Conservation (phyloP, 768 basidiomycete genomes). For the Boletus edulis region DNA sequence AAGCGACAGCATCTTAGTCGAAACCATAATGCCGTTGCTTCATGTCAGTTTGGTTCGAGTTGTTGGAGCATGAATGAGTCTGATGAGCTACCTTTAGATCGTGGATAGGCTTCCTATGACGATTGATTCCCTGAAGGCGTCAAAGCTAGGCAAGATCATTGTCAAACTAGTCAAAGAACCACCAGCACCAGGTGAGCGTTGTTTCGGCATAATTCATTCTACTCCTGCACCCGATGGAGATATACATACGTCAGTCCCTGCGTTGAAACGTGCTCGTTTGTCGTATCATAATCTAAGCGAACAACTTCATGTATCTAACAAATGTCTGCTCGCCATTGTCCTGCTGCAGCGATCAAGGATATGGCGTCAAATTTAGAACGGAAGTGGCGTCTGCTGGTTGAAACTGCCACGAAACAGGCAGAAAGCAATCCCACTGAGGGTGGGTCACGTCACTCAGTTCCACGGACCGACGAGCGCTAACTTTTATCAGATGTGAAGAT, state of each 20-base stretch:
- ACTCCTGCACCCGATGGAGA: slow-evolving; percentile 25
- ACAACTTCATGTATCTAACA: slow-evolving; percentile 66
- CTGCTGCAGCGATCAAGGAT: slow-evolving; percentile 80
- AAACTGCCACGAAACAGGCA: slow-evolving; percentile 45
- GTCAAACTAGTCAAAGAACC: slow-evolving; percentile 75
- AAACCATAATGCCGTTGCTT: slow-evolving; percentile 83
- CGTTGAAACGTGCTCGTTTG: slow-evolving; percentile 29
- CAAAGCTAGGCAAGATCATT: slow-evolving; percentile 79
- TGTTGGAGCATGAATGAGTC: slow-evolving; percentile 8
- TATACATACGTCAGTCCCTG: slow-evolving; percentile 28
- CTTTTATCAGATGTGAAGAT: slow-evolving; percentile 46
- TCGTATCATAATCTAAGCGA: slow-evolving; percentile 34
- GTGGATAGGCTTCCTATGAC: slow-evolving; percentile 81
- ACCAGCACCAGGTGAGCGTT: slow-evolving; percentile 73
- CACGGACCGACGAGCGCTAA: slow-evolving; percentile 24
- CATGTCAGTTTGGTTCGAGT: slow-evolving; percentile 58
- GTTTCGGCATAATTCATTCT: slow-evolving; percentile 13
- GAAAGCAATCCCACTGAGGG: slow-evolving; percentile 56
- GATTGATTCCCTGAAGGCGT: slow-evolving; percentile 61
- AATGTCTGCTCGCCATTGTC: slow-evolving; percentile 41
- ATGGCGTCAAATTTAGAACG: slow-evolving; percentile 87
- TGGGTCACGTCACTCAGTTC: slow-evolving; percentile 60
- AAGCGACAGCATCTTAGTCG: slow-evolving; percentile 52
- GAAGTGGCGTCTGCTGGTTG: slow-evolving; percentile 72
- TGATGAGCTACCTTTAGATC: slow-evolving; percentile 43